Evolutionary conservation across 305 asterid genomes (phyloP).

Genomic region (Fraxinus paxiana): DNA sequence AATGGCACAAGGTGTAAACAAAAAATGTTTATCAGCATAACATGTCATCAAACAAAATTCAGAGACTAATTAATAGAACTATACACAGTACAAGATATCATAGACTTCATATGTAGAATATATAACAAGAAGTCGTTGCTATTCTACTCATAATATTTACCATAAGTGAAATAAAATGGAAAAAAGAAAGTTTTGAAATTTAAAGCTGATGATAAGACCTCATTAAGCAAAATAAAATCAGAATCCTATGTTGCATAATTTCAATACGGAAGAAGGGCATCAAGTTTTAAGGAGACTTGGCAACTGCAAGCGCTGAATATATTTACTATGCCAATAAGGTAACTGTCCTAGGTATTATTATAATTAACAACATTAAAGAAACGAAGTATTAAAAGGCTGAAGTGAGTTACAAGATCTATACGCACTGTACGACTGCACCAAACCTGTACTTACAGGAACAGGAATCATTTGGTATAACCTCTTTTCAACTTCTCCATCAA

Average conservation of each 20-base stretch:
- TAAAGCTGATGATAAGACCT: background rate
- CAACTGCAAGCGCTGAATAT: background rate
- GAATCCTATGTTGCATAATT: background rate
- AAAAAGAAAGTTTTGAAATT: background rate
- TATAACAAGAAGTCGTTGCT: background rate
- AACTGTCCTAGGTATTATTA: background rate
- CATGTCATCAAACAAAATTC: background rate
- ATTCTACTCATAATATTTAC: background rate
- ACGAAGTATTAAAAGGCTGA: background rate
- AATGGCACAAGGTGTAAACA: background rate
- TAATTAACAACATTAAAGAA: background rate
- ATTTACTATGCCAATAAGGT: background rate
- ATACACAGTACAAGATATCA: background rate
- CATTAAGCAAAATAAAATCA: background rate
- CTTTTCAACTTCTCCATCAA: conserved; percentile 88
- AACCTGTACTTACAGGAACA: conserved; percentile 61
- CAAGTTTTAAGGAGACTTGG: background rate
- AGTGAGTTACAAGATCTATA: conserved; percentile 4
- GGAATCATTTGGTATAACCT: conserved; percentile 74
- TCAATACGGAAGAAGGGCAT: background rate
- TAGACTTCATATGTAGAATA: background rate
- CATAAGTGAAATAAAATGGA: background rate
- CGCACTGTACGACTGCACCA: conserved; percentile 9
- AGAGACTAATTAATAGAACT: background rate
- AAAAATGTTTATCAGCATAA: background rate